Conservation (phyloP, 495 filamentous ascomycete species). For the Penicillium bovifimosum region DNA sequence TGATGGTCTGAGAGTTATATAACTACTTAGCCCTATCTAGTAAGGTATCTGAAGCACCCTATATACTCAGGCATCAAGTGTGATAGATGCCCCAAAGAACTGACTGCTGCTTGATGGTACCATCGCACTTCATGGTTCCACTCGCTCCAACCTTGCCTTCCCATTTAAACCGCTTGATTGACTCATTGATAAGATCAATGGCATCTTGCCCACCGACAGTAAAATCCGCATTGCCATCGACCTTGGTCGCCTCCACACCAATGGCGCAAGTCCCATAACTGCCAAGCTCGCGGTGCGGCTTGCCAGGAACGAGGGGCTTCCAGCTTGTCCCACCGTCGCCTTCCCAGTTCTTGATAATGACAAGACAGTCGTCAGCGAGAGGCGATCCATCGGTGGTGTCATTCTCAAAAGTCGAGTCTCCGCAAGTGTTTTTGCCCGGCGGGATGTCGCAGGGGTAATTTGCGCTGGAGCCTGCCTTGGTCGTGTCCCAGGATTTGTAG, state of each 20-base stretch:
- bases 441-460: conserved; percentile 27
- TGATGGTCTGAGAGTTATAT: too few relatives aligned
- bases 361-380: conserved; percentile 21
- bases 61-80: background rate
- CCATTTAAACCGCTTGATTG: conserved; percentile 14
- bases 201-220: conserved; percentile 22
- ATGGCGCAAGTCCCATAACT: conserved; percentile 14
- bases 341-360: conserved; percentile 31
- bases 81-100: conserved; percentile 22
- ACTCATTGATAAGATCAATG: conserved; percentile 22
- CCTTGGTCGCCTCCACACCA: background rate
- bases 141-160: conserved; percentile 23
- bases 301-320: background rate
- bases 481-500: conserved; percentile 14
- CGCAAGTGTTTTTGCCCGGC: conserved; percentile 17
- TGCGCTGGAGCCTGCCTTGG: background rate
- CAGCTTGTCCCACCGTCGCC: background rate
- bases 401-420: conserved; percentile 21
- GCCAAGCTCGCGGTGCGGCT: conserved; percentile 9
- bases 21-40: too few relatives aligned
- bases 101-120: conserved; percentile 3
- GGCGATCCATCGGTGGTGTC: conserved; percentile 27
- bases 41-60: too few relatives aligned
- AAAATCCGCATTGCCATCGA: conserved; percentile 10
- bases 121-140: conserved; percentile 23